phyloP scores from a whole-genome alignment of 1,284 basidiomycete species.

The Schizopora paradoxa region DNA sequence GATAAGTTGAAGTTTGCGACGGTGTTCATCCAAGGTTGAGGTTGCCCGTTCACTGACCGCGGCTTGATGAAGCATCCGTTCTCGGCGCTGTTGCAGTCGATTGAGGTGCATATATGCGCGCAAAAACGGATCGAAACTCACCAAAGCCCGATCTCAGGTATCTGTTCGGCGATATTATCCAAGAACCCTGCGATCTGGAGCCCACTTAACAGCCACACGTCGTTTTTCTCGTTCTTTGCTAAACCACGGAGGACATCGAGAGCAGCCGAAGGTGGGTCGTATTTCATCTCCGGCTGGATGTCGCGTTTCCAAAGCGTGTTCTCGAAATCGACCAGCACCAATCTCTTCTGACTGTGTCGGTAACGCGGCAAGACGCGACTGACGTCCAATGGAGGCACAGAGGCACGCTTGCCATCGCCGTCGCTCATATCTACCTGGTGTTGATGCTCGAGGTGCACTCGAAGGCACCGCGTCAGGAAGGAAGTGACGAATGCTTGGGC shows the following conservation, averaged over 20 bases:
- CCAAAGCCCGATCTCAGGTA: slow-evolving; percentile 74
- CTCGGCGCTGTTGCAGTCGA: slow-evolving; percentile 53
- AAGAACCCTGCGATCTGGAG: slow-evolving; percentile 58
- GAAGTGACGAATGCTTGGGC: slow-evolving; percentile 80
- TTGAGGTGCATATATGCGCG: slow-evolving; percentile 3
- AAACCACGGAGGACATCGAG: slow-evolving; percentile 57
- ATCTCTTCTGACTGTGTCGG: slow-evolving; percentile 54
- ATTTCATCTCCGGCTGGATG: slow-evolving; percentile 38
- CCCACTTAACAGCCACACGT: slow-evolving; percentile 82
- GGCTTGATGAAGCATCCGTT: slow-evolving; percentile 84
- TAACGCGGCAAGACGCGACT: slow-evolving; percentile 51
- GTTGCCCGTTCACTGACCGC: slow-evolving; percentile 26
- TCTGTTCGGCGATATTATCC: slow-evolving; percentile 52
- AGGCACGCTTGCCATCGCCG: slow-evolving; percentile 34
- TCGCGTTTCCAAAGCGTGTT: slow-evolving; percentile 67
- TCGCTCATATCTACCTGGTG: slow-evolving; percentile 30
- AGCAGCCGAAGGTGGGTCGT: slow-evolving; percentile 49
- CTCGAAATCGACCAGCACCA: slow-evolving; percentile 78
- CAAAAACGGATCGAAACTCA: slow-evolving; percentile 31
- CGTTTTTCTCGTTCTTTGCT: slow-evolving; percentile 59
- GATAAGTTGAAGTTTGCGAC: slow-evolving; percentile 72
- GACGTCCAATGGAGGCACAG: slow-evolving; percentile 42
- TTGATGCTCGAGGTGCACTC: slow-evolving; percentile 62
- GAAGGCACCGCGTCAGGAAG: slow-evolving; percentile 70
- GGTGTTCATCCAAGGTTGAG: slow-evolving; percentile 65